These are phyloP conservation scores for Oryza officinalis DNA, from an alignment of 176 grass and related monocot species.

Conservation along the genomic window DNA sequence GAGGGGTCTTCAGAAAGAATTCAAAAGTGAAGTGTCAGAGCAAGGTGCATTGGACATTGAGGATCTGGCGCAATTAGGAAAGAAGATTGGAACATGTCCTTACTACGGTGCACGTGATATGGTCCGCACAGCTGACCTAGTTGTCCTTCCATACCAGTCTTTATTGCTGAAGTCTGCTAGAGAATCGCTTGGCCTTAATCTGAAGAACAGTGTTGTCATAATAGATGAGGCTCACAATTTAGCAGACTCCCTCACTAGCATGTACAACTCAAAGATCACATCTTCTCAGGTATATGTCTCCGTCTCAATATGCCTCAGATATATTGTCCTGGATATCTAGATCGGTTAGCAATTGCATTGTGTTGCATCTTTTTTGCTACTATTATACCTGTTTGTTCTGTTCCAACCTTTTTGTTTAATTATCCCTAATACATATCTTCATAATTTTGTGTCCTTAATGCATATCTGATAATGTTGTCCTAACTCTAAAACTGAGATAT, in stretches of 20 bases:
- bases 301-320: no score
- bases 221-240: conserved; percentile 97
- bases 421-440: no score
- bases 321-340: no score
- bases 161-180: conserved; percentile 80
- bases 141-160: conserved; percentile 92
- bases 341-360: no score
- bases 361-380: no score
- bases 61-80: conserved; percentile 76
- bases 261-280: conserved; percentile 86
- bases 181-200: conserved; percentile 85
- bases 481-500: no score
- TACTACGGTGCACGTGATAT: conserved; percentile 85
- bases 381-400: no score
- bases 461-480: no score
- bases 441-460: no score
- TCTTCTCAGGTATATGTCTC: conserved; percentile 52
- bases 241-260: conserved; percentile 75
- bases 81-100: conserved; percentile 78
- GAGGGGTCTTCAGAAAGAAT: conserved; percentile 63
- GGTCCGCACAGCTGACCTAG: conserved; percentile 70
- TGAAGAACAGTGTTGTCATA: conserved; percentile 86
- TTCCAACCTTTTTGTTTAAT: no score
- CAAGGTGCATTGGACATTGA: conserved; percentile 80
- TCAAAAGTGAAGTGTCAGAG: conserved; percentile 58